Evolutionary conservation across 2,329 filamentous ascomycete genomes (phyloP).

Genomic region (Aureobasidium vineae): DNA sequence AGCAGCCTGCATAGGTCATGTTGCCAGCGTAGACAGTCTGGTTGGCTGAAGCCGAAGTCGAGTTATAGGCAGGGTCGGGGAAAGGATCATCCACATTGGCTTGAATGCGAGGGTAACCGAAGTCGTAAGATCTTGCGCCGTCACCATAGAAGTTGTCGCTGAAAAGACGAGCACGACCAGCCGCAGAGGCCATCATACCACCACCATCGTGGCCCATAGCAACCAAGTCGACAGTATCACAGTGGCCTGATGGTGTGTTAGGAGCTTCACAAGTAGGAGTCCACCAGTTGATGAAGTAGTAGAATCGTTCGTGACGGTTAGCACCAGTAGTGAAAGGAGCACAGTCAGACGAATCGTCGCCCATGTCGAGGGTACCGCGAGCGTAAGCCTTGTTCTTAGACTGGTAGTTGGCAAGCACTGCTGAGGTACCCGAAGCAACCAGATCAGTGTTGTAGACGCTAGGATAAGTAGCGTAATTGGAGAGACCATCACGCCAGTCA

Average conservation of each 20-base stretch:
- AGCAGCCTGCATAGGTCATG: slow-evolving; percentile 43
- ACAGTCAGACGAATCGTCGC: slow-evolving; percentile 39
- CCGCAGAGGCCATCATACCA: slow-evolving; percentile 38
- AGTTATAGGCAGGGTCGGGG: slow-evolving; percentile 36
- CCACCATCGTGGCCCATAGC: slow-evolving; percentile 39
- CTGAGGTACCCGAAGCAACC: slow-evolving; percentile 34
- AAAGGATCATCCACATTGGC: slow-evolving; percentile 37
- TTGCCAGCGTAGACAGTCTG: slow-evolving; percentile 38
- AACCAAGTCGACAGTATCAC: slow-evolving; percentile 41
- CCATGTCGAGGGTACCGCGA: slow-evolving; percentile 38
- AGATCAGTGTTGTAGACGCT: slow-evolving; percentile 37
- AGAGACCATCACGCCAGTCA: slow-evolving; percentile 39
- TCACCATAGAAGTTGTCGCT: slow-evolving; percentile 42
- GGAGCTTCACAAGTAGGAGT: slow-evolving; percentile 34
- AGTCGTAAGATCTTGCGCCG: slow-evolving; percentile 38
- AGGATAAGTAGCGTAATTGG: slow-evolving; percentile 36
- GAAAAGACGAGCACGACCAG: slow-evolving; percentile 41
- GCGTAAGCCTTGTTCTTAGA: slow-evolving; percentile 39
- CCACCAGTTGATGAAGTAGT: slow-evolving; percentile 42
- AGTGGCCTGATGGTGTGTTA: slow-evolving; percentile 32
- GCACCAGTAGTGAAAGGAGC: slow-evolving; percentile 37
- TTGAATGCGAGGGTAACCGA: slow-evolving; percentile 40
- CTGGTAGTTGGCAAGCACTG: slow-evolving; percentile 39
- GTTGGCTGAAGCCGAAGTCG: slow-evolving; percentile 22
- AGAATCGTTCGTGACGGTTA: slow-evolving; percentile 43